phyloP scores from a whole-genome alignment of 257 asterid genomes.

The Galeopsis tetrahit region DNA sequence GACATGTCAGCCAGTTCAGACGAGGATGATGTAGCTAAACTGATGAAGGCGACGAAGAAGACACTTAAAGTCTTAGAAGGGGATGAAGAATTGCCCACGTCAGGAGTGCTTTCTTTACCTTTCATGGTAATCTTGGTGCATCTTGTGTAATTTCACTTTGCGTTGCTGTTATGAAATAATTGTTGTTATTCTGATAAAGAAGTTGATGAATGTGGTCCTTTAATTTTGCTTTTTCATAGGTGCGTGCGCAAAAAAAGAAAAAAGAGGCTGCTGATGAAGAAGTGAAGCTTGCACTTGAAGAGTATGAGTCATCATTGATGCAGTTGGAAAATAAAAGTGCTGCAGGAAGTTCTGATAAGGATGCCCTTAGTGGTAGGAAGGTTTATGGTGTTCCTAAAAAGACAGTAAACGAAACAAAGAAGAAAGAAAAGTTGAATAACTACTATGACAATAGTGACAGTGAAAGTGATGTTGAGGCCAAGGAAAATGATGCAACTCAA shows the following conservation, averaged over 20 bases:
- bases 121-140: slow-evolving; percentile 72
- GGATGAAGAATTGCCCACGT: slow-evolving; percentile 71
- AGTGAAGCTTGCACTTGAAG: slow-evolving; percentile 75
- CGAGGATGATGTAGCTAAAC: slow-evolving; percentile 47
- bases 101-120: slow-evolving; percentile 89
- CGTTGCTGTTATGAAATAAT: slow-evolving; percentile 1
- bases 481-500: slow-evolving; percentile 45
- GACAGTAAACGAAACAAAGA: slow-evolving; percentile 47
- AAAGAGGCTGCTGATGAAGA: slow-evolving; percentile 82
- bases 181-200: neutral
- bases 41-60: slow-evolving; percentile 77
- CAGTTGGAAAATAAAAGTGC: slow-evolving; percentile 54
- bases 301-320: slow-evolving; percentile 70
- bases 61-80: slow-evolving; percentile 62
- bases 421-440: slow-evolving; percentile 50
- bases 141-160: slow-evolving; percentile 20
- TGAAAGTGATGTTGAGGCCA: slow-evolving; percentile 57
- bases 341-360: slow-evolving; percentile 37
- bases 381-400: slow-evolving; percentile 71
- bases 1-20: slow-evolving; percentile 60
- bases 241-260: slow-evolving; percentile 70
- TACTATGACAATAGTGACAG: slow-evolving; percentile 77
- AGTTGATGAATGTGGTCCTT: slow-evolving; percentile 9
- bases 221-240: slow-evolving; percentile 44
- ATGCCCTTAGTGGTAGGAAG: slow-evolving; percentile 68